phyloP scores from a whole-genome alignment of 2,329 filamentous ascomycete species.

The Stachybotrys chlorohalonatus region DNA sequence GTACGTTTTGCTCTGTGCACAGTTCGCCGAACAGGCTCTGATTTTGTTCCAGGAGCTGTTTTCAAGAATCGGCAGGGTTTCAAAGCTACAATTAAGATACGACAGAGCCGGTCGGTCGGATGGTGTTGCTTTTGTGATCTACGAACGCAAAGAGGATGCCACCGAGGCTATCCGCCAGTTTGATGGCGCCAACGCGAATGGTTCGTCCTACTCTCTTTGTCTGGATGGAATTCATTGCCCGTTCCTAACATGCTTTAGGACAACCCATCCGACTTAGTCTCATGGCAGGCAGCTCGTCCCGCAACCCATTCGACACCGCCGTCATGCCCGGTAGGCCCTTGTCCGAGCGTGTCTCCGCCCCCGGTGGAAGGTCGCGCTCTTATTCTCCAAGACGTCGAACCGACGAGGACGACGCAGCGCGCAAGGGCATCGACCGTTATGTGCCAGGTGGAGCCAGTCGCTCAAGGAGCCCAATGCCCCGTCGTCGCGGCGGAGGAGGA shows the following conservation, averaged over 20 bases:
- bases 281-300: slow-evolving; percentile 40
- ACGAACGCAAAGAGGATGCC: slow-evolving; percentile 63
- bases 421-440: slow-evolving; percentile 70
- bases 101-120: slow-evolving; percentile 84
- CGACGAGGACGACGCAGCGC: slow-evolving; percentile 48
- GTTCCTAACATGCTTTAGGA: slow-evolving; percentile 29
- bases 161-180: slow-evolving; percentile 68
- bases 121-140: slow-evolving; percentile 77
- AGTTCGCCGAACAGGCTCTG: slow-evolving; percentile 8
- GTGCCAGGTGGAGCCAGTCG: slow-evolving; percentile 51
- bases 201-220: slow-evolving; percentile 22
- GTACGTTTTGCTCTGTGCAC: slow-evolving; percentile 32
- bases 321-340: slow-evolving; percentile 47
- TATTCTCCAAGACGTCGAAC: slow-evolving; percentile 38
- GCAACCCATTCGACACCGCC: slow-evolving; percentile 49
- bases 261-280: slow-evolving; percentile 72
- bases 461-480: slow-evolving; percentile 51
- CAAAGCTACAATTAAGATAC: slow-evolving; percentile 63
- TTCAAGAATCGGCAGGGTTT: slow-evolving; percentile 62
- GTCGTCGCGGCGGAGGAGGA: slow-evolving; percentile 33
- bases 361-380: slow-evolving; percentile 53
- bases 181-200: slow-evolving; percentile 84
- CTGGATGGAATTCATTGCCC: background rate
- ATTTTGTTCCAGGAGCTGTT: slow-evolving; percentile 61
- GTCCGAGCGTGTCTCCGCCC: slow-evolving; percentile 50